Percentiles rank a stretch among this genome's conserved stretches.
phyloP scores from a whole-genome alignment of 2,329 filamentous ascomycete species.

The Penicillium sp. region DNA sequence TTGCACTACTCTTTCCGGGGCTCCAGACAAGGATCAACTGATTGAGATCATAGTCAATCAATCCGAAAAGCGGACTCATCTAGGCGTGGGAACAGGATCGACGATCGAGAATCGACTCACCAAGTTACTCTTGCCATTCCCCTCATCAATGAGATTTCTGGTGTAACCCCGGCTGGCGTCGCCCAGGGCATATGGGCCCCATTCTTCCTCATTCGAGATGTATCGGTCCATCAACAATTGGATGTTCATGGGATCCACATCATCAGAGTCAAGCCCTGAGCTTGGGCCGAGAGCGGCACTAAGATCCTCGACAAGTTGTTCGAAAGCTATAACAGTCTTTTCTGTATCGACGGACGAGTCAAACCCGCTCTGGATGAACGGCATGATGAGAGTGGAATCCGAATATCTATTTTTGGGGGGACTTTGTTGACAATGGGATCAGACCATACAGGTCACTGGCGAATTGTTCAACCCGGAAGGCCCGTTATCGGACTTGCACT shows the following conservation, averaged over 20 bases:
- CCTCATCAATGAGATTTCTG: conserved; percentile 84
- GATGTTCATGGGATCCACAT: conserved; percentile 75
- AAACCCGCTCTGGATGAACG: conserved; percentile 35
- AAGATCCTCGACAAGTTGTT: conserved; percentile 72
- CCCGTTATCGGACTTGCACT: conserved; percentile 18
- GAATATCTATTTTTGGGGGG: neutral
- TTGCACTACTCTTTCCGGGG: conserved; percentile 77
- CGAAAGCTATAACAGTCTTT: conserved; percentile 54
- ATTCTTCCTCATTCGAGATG: conserved; percentile 68
- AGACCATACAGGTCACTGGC: neutral
- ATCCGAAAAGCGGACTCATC: neutral
- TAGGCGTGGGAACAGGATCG: neutral
- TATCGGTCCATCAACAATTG: conserved; percentile 75
- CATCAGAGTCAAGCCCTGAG: conserved; percentile 78
- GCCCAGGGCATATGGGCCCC: conserved; percentile 74
- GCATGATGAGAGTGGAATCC: conserved; percentile 31
- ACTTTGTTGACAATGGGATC: neutral
- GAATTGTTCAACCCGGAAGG: neutral
- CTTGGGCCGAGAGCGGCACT: conserved; percentile 75
- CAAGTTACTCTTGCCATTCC: conserved; percentile 79
- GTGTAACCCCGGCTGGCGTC: conserved; percentile 75
- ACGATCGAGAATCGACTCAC: conserved; percentile 49
- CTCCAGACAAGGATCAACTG: conserved; percentile 89
- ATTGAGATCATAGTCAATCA: conserved; percentile 14
- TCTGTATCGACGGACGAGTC: conserved; percentile 17